These are phyloP conservation scores for Trifolium repens DNA, from an alignment of 306 rosid species.

Conservation along the genomic window DNA sequence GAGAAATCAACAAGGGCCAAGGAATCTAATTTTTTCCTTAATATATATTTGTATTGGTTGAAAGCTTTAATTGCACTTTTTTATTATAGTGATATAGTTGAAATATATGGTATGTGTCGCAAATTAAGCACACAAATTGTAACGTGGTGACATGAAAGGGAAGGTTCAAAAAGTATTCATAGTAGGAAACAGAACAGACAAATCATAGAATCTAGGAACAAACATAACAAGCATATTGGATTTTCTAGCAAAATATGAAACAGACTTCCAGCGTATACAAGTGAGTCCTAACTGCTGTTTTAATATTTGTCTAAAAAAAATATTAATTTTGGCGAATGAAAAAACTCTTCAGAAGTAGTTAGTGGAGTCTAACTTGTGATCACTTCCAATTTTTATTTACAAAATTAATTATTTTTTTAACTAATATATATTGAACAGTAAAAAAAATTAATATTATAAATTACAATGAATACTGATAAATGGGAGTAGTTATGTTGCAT, in stretches of 20 bases:
- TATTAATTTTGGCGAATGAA: no score
- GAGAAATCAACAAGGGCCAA: slow-evolving; percentile 3
- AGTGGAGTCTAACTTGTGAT: no score
- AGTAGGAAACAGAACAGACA: slow-evolving; percentile 32
- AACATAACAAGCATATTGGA: slow-evolving; percentile 16
- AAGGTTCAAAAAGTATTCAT: slow-evolving; percentile 18
- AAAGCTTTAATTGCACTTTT: background rate
- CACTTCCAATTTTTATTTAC: no score
- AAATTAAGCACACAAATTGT: slow-evolving; percentile 25
- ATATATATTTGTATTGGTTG: slow-evolving; percentile 12
- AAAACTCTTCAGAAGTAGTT: no score
- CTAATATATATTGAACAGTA: no score
- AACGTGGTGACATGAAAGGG: slow-evolving; percentile 36
- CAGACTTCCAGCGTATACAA: background rate
- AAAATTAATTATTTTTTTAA: no score
- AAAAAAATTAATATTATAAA: no score
- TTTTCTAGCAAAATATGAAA: slow-evolving; percentile 4
- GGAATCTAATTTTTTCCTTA: background rate
- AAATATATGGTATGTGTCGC: slow-evolving; percentile 24
- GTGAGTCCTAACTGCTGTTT: background rate
- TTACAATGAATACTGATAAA: no score
- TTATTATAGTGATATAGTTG: slow-evolving; percentile 22
- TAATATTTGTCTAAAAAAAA: no score
- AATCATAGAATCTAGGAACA: slow-evolving; percentile 33
- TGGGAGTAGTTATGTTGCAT: no score